Conservation (phyloP, 73 alveolate species). For the Paramecium bursaria region DNA sequence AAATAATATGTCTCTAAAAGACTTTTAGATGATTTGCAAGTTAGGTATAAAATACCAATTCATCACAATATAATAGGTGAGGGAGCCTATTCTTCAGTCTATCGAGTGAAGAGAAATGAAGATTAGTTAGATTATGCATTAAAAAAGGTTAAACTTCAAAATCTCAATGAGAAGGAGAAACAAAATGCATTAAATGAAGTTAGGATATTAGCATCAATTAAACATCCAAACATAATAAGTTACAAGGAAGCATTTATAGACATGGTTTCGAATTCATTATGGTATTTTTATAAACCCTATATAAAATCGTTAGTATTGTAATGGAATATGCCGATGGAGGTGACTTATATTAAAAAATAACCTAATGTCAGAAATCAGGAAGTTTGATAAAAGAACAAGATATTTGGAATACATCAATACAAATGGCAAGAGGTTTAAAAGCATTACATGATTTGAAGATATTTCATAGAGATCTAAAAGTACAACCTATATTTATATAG, state of each 20-base stretch:
- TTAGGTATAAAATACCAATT: constrained; percentile 66
- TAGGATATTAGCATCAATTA: constrained; percentile 83
- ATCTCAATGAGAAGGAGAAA: constrained; percentile 83
- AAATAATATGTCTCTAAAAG: constrained; percentile 74
- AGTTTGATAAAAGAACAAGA: constrained; percentile 72
- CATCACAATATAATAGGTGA: constrained; percentile 78
- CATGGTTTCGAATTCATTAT: constrained; percentile 70
- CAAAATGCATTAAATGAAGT: constrained; percentile 89
- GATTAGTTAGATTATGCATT: constrained; percentile 79
- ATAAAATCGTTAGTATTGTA: constrained; percentile 73
- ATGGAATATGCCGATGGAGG: constrained; percentile 92
- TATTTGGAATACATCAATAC: constrained; percentile 82
- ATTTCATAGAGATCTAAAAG: constrained; percentile 85
- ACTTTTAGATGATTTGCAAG: constrained; percentile 69
- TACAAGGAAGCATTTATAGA: constrained; percentile 87
- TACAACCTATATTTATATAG: constrained; percentile 64
- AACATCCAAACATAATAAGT: constrained; percentile 79
- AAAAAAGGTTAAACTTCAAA: constrained; percentile 79
- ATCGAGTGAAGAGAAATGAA: constrained; percentile 75
- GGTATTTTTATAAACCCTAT: constrained; percentile 72
- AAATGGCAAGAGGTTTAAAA: constrained; percentile 74
- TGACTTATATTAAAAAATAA: constrained; percentile 79
- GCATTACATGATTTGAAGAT: constrained; percentile 76
- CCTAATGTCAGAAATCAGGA: constrained; percentile 65
- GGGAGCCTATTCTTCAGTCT: constrained; percentile 87